Evolutionary conservation across 1,139 yeast genomes (phyloP), one percentile per base, ranked within the genome.

Genomic region (Pneumocystis carinii): DNA sequence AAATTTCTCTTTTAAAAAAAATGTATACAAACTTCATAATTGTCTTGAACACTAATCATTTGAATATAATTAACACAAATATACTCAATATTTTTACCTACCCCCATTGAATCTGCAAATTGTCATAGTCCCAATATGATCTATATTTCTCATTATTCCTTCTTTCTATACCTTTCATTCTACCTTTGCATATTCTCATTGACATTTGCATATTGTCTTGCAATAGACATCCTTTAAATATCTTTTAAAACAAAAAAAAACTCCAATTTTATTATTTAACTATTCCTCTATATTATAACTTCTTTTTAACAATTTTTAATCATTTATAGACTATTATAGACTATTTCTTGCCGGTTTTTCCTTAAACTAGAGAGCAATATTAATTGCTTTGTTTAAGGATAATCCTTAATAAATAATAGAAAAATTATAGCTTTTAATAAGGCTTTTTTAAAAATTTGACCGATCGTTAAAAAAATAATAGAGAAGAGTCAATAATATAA

Each of bases 51-150:
- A 8, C 94, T 57, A 39, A 17, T 17, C 10, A 48, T 10, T 24
- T 12, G 6, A 48, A 24, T 24, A 48, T 24, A 39, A 57, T 29
- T 4, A 10, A 37, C 7, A 19, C 10, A 10, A 8, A 2, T 19
- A 2, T 19, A 39, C 4, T 1, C 4, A 15, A 24, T 19, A 24
- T n/a, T n/a, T n/a, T n/a, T n/a, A n/a, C 14, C 24, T 57, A 57
- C 59, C 59, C 84, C 85, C 85, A 82, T 66, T 75, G 74, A 59
- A 82, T 77, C 38, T 77, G 74, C 64, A 78, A 79, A 66, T 78
- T 79, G 67, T 81, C 95, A 73, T 92, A 92, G 76, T 92, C 97
- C 96, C 97, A 92, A 77, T 92, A 92, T 68, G 87, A 87, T 66
- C 81, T 79, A 62, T 96, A 24, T 10, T 7, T 32, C 35, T 8